Evolutionary conservation across 768 basidiomycete species (phyloP).

Genomic region (Tylopilus rubrobrunneus): DNA sequence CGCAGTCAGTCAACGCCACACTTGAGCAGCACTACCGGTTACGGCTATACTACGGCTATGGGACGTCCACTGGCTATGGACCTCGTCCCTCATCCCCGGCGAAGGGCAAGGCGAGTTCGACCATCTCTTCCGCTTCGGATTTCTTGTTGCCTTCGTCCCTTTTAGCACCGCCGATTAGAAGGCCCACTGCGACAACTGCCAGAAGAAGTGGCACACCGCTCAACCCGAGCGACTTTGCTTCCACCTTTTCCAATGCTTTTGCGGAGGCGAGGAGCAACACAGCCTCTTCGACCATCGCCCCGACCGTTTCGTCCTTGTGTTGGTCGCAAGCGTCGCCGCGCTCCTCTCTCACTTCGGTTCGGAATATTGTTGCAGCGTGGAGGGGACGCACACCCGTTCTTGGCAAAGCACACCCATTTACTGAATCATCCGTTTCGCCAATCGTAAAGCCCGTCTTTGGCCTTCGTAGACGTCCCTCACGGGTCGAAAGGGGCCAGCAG

Average conservation of each 20-base stretch:
- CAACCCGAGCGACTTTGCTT: slow-evolving; percentile 35
- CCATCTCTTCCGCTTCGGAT: slow-evolving; percentile 25
- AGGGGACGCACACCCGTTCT: slow-evolving; percentile 63
- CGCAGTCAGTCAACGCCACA: slow-evolving; percentile 40
- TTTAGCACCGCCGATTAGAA: slow-evolving; percentile 46
- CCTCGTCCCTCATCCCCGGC: slow-evolving; percentile 49
- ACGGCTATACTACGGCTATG: slow-evolving; percentile 35
- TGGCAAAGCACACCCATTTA: slow-evolving; percentile 32
- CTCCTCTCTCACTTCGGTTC: slow-evolving; percentile 68
- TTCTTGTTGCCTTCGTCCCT: slow-evolving; percentile 37
- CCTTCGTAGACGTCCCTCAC: slow-evolving; percentile 31
- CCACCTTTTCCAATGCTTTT: slow-evolving; percentile 37
- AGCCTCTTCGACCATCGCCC: slow-evolving; percentile 26
- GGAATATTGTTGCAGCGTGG: slow-evolving; percentile 78
- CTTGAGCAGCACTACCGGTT: slow-evolving; percentile 33
- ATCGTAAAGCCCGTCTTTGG: slow-evolving; percentile 29
- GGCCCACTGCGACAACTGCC: slow-evolving; percentile 22
- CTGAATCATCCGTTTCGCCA: slow-evolving; percentile 39
- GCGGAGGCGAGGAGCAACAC: slow-evolving; percentile 33
- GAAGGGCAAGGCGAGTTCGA: slow-evolving; percentile 38
- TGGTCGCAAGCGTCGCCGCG: slow-evolving; percentile 67
- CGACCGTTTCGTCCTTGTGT: slow-evolving; percentile 51
- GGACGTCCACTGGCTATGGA: slow-evolving; percentile 30
- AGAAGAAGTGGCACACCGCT: slow-evolving; percentile 30
- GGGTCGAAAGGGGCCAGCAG: slow-evolving; percentile 17